Evolutionary conservation across 805 yeast species (phyloP), one percentile per base, ranked within the genome.

Genomic region (Danielia oregonensis): DNA sequence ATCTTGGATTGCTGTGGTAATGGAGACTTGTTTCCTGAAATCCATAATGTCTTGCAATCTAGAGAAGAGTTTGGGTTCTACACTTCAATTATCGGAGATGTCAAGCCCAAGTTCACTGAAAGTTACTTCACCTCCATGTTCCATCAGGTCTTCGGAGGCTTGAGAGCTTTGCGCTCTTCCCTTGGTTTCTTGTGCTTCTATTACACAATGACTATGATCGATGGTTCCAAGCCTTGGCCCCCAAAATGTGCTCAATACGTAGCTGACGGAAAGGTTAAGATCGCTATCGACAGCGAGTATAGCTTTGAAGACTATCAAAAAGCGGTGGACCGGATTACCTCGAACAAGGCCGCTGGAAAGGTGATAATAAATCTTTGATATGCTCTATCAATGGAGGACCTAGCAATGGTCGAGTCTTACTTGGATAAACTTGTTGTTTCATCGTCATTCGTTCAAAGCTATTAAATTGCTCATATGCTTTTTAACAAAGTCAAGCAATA

Each of bases 1-100:
- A 74, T 84, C 28, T 51, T 78, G 18, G 95, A 86, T 59, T 69
- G 81, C 35, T 76, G 74, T 33, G 89, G 95, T 24, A 75, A 73
- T 35, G 52, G 53, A 17, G 74, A 70, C 13, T 68, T 79, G 14
- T 65, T 77, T 35, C 53, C 63, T 3, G 54, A 67, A 9, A 62
- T 74, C 35, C 48, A 59, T 4, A 45, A 61, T 5, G 25, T 61
- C 67, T 57, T 83, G 42, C 72, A 74, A 44, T 68, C 74, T 24
- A 62, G 61, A 32, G 13, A 29, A 15, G 42, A 43, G 4, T 42
- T 55, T 17, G 71, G 76, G 9, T 69, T 79, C 5, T 83, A 70
- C 48, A 57, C 69, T 8, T 68, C 82, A 7, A 63, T 80, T 35
- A 69, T 60, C 10, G 94, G 94, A 24, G 84, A 81, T 45, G 37